Evolutionary conservation across 2,329 filamentous ascomycete species (phyloP).

Genomic region (Scedosporium apiospermum): DNA sequence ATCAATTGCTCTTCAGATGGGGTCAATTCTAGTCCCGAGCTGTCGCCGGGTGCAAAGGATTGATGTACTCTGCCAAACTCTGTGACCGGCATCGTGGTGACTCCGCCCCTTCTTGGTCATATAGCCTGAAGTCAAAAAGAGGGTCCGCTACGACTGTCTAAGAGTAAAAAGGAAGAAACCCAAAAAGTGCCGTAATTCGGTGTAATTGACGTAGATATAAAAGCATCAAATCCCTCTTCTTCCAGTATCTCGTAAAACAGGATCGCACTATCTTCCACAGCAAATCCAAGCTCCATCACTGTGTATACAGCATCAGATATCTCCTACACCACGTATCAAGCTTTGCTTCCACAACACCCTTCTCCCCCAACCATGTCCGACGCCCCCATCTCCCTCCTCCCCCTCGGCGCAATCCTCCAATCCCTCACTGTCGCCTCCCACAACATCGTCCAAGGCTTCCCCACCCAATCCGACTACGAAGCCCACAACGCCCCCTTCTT

Average conservation of each 20-base stretch:
- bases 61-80: not conserved
- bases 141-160: not conserved
- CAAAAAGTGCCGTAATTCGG: too few relatives aligned
- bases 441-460: constrained; percentile 87
- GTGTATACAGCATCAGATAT: not conserved
- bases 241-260: too few relatives aligned
- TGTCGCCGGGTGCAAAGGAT: too few relatives aligned
- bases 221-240: too few relatives aligned
- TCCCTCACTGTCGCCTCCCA: constrained; percentile 65
- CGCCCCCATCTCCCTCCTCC: constrained; percentile 55
- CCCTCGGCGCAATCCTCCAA: constrained; percentile 72
- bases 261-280: too few relatives aligned
- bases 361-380: constrained; percentile 26
- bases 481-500: constrained; percentile 72
- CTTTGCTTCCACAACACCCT: not conserved
- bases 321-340: not conserved
- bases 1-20: too few relatives aligned
- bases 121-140: not conserved
- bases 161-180: too few relatives aligned
- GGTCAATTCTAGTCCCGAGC: too few relatives aligned
- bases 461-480: constrained; percentile 64
- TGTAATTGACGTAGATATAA: too few relatives aligned
- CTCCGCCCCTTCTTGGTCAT: not conserved
- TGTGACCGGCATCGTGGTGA: too few relatives aligned
- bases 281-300: too few relatives aligned